These are phyloP conservation scores for Ramaria rubella DNA, from an alignment of 768 basidiomycete genomes.

Conservation along the genomic window DNA sequence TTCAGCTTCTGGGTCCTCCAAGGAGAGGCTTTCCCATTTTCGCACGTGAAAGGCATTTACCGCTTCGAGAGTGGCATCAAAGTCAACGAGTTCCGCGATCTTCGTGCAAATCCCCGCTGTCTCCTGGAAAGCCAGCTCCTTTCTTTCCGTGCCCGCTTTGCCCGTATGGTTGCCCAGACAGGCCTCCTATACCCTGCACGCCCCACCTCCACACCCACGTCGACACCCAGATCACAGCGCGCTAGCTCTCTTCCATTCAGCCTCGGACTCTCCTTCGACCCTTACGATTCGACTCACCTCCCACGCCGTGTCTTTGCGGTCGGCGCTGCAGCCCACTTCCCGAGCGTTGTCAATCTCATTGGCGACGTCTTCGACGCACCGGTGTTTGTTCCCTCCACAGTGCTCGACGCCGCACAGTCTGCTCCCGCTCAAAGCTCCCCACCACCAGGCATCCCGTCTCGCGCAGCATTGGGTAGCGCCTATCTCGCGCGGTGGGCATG, in stretches of 20 bases:
- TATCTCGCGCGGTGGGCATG: slow-evolving; percentile 84
- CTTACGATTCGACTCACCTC: slow-evolving; percentile 62
- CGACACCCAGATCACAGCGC: slow-evolving; percentile 17
- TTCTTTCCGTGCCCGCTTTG: slow-evolving; percentile 78
- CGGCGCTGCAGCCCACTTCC: slow-evolving; percentile 81
- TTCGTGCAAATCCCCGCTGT: slow-evolving; percentile 83
- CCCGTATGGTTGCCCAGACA: slow-evolving; percentile 56
- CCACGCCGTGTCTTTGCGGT: slow-evolving; percentile 63
- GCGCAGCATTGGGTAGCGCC: slow-evolving; percentile 66
- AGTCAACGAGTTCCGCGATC: slow-evolving; percentile 82
- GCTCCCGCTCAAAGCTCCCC: slow-evolving; percentile 20
- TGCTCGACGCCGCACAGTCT: slow-evolving; percentile 70
- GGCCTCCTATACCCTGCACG: slow-evolving; percentile 21
- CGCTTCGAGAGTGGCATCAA: slow-evolving; percentile 86
- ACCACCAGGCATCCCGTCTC: slow-evolving; percentile 55
- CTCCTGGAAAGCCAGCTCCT: slow-evolving; percentile 77
- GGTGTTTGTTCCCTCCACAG: slow-evolving; percentile 66
- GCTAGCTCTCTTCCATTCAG: slow-evolving; percentile 22
- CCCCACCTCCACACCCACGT: slow-evolving; percentile 1
- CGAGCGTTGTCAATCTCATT: slow-evolving; percentile 69
- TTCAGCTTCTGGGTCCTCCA: slow-evolving; percentile 88
- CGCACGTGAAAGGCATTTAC: slow-evolving; percentile 79
- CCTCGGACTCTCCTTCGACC: slow-evolving; percentile 69
- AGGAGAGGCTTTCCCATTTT: slow-evolving; percentile 65
- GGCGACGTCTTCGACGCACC: slow-evolving; percentile 81